Evolutionary conservation across 129 eudicot species (phyloP), one percentile per base, ranked within the genome.

Genomic region (Flaveria linearis): DNA sequence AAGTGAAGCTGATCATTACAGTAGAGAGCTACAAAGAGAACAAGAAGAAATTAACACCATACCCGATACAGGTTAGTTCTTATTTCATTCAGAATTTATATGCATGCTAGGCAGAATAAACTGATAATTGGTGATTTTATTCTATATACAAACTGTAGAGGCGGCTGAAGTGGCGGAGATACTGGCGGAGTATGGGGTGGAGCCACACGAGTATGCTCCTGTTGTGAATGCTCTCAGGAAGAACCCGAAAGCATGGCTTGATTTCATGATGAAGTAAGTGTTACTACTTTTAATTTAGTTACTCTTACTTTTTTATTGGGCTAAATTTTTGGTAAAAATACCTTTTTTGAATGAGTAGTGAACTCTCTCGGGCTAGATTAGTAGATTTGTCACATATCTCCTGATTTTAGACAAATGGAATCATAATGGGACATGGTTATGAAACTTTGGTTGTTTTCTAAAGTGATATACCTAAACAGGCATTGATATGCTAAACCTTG

Each of bases 231-330:
- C 99, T 74, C 87, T 94, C 42, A 84, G 93, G 73, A 87, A 87
- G 87, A 94, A 87, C 78, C 99, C 99, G 20, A 83, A 91, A 79
- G 97, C 99, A 72, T 94, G 97, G 99, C 96, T 94, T 74, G 97
- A 94, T 77, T 94, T 94, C 71, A 94, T 94, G 99, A 94, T 94
- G 99, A 94, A 94, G 99, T 94, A 83, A 84, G 96, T 77, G 51
- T 28, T 71, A 9, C 63, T 61, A 69, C 71, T 53, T 60, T 33
- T 68, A 12, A 16, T 41, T 42, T 13, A 14, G 25, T 26, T 25
- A 52, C 23, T 65, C 51, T 16, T 57, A 55, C 14, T 2, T 3
- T 58, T 20, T 62, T 49, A 42, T 68, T 28, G 33, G 65, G 65
- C 47, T 23, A 18, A 60, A 20, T 50, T 46, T n/a, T 33, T 51